These are phyloP conservation scores for Penicillium sp. DNA, from an alignment of 2,329 filamentous ascomycete species.

Conservation along the genomic window DNA sequence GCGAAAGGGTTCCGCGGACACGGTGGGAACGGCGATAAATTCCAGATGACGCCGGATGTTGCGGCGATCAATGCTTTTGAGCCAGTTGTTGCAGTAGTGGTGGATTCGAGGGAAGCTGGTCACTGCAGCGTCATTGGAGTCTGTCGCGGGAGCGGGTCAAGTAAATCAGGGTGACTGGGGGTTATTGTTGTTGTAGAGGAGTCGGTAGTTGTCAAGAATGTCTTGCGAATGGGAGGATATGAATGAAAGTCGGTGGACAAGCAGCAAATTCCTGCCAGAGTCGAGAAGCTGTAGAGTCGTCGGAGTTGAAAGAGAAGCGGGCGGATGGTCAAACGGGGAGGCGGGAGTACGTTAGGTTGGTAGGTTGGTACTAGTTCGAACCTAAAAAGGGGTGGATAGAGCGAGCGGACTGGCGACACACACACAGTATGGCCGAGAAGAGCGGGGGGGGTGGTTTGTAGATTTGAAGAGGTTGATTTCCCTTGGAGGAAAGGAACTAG, in stretches of 20 bases:
- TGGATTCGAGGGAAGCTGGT: background rate
- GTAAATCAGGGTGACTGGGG: conserved; percentile 8
- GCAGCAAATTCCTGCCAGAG: conserved; percentile 15
- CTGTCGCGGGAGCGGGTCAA: conserved; percentile 16
- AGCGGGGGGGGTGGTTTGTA: conserved; percentile 18
- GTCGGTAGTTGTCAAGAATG: background rate
- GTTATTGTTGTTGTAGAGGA: conserved; percentile 3
- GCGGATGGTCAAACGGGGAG: conserved; percentile 18
- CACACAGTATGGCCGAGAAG: conserved; percentile 41
- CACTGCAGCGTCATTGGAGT: conserved; percentile 23
- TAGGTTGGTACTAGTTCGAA: conserved; percentile 22
- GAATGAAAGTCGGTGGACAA: conserved; percentile 27
- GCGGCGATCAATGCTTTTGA: conserved; percentile 12
- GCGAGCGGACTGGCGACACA: conserved; percentile 43
- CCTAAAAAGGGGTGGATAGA: conserved; percentile 28
- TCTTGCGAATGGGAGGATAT: conserved; percentile 17
- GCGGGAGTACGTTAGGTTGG: conserved; percentile 13
- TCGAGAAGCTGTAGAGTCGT: conserved; percentile 11
- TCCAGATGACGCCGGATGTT: conserved; percentile 14
- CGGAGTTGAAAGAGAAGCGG: conserved; percentile 17
- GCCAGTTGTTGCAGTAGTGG: background rate
- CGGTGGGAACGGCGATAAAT: conserved; percentile 18
- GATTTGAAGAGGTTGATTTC: conserved; percentile 12
- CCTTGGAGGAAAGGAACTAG: conserved; percentile 5
- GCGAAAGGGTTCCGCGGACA: conserved; percentile 11